phyloP scores from a whole-genome alignment of 192 early-diverging fungal species.

The Mortierella claussenii region DNA sequence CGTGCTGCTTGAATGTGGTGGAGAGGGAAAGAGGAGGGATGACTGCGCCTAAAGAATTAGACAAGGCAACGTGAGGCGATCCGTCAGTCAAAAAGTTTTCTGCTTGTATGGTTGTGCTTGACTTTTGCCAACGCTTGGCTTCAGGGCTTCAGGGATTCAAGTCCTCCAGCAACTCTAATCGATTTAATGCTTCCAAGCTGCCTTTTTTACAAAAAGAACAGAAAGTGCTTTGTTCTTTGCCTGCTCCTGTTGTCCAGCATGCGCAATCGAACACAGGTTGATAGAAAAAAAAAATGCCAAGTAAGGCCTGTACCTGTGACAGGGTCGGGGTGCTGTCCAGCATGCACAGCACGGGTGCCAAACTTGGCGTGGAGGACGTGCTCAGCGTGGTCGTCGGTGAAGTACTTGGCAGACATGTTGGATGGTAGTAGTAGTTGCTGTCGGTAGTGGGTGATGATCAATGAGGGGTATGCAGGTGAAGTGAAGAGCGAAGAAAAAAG shows the following conservation, averaged over 20 bases:
- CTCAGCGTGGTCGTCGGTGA: constrained; percentile 47
- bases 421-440: constrained; percentile 7
- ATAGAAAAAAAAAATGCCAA: neutral
- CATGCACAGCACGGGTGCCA: constrained; percentile 94
- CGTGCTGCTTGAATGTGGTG: constrained; percentile 94
- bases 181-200: no score
- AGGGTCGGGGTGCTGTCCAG: constrained; percentile 90
- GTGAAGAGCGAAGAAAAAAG: constrained; percentile 1
- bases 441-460: neutral
- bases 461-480: neutral
- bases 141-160: no score
- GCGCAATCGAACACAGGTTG: neutral
- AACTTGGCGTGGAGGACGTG: constrained; percentile 64
- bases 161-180: no score
- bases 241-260: neutral
- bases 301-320: constrained; percentile 74
- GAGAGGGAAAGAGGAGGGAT: constrained; percentile 96
- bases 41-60: constrained; percentile 86
- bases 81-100: no score
- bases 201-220: neutral
- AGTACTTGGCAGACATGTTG: constrained; percentile 42
- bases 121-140: no score
- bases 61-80: no score
- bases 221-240: neutral
- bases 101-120: no score